phyloP scores from a whole-genome alignment of 2,329 filamentous ascomycete genomes.

The Graphilbum fragrans region DNA sequence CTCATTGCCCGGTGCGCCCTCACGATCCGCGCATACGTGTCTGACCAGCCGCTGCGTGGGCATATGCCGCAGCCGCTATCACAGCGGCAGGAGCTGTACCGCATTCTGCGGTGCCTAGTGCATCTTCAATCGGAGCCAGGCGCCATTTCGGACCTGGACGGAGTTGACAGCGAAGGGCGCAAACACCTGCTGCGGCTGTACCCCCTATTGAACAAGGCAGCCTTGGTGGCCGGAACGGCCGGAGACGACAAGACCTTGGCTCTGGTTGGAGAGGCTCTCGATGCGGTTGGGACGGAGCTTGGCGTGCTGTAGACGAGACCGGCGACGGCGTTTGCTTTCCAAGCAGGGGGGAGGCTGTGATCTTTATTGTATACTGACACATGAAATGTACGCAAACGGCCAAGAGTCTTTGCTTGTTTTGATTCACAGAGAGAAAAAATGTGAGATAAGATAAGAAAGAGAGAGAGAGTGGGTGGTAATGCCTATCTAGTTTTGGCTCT shows the following conservation, averaged over 20 bases:
- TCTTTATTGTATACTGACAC: background rate
- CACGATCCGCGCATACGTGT: constrained; percentile 72
- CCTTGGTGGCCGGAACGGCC: constrained; percentile 40
- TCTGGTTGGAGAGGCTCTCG: constrained; percentile 46
- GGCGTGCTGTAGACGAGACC: constrained; percentile 15
- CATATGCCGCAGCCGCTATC: constrained; percentile 78
- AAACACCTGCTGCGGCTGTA: constrained; percentile 76
- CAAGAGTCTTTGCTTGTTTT: too few relatives aligned
- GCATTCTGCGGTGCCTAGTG: constrained; percentile 55
- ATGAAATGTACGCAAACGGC: too few relatives aligned
- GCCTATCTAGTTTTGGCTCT: too few relatives aligned
- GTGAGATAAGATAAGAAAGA: too few relatives aligned
- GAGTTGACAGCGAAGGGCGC: constrained; percentile 43
- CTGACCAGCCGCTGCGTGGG: constrained; percentile 82
- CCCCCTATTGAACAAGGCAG: constrained; percentile 57
- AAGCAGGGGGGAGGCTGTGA: background rate
- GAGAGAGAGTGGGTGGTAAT: too few relatives aligned
- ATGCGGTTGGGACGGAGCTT: constrained; percentile 48
- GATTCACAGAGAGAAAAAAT: too few relatives aligned
- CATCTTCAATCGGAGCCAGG: constrained; percentile 56
- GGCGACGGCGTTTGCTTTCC: background rate
- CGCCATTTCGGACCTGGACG: constrained; percentile 48
- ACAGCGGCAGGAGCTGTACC: constrained; percentile 66
- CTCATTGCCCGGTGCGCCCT: constrained; percentile 72
- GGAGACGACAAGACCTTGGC: constrained; percentile 49